Evolutionary conservation across 2,329 filamentous ascomycete species (phyloP), one percentile per base, ranked within the genome.

Genomic region (Colletotrichum scovillei): DNA sequence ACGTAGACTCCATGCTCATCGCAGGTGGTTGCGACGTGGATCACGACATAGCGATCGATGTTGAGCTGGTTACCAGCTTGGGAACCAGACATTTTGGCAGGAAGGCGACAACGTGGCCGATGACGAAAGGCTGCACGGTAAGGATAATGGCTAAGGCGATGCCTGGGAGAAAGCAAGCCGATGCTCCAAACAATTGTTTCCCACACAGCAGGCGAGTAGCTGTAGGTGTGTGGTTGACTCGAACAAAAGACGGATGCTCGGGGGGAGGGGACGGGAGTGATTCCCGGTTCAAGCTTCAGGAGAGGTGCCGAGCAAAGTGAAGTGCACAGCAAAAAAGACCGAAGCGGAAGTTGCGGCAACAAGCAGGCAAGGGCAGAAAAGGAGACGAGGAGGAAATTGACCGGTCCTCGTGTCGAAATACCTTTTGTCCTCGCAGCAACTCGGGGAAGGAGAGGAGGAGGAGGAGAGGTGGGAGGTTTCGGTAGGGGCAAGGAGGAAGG

Each of bases 1-100:
- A 99, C 97, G 84, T 99, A 99, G 77, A 99, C 97, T 76, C 97
- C 97, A 86, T 99, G 97, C 84, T 99, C 97, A 84, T 99, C 97
- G 86, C 97, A 99, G 78, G 97, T 99, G 46, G 97, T 99, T 76
- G 97, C 97, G 81, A 98, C 96, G 85, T 99, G 97, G 83, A 98
- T 98, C 81, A 99, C 94, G 77, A 98, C 93, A 86, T 98, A 99
- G 84, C 96, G 94, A 87, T 99, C 97, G 85, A 98, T 91, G 86
- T 93, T 93, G 78, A 92, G 89, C 78, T 91, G 90, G 63, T 87
- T 88, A 82, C 82, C 81, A 78, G 86, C 86, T 75, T 85, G 84
- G 75, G 83, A 83, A 69, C 86, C 85, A 63, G 74, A 75, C 83
- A 88, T 88, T 75, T 75, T 82, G 77, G 75, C 58, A 63, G 73